phyloP scores from a whole-genome alignment of 805 yeast species.

The Candida tallmaniae region DNA sequence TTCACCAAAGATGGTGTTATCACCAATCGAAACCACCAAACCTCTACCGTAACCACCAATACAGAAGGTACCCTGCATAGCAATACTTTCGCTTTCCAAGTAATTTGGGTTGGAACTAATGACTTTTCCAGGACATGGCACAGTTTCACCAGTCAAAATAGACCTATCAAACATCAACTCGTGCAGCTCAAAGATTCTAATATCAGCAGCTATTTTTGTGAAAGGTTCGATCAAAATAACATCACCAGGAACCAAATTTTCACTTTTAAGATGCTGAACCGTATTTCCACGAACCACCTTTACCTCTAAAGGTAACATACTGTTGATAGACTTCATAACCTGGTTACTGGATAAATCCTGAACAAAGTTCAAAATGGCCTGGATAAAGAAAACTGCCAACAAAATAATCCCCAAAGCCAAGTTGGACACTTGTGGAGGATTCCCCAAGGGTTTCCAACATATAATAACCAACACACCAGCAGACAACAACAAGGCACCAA shows the following conservation, averaged over 20 bases:
- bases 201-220: constrained; percentile 44
- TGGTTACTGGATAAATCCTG: constrained; percentile 46
- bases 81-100: constrained; percentile 40
- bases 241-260: constrained; percentile 43
- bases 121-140: constrained; percentile 29
- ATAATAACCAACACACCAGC: constrained; percentile 41
- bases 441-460: constrained; percentile 45
- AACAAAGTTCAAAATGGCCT: constrained; percentile 41
- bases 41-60: constrained; percentile 42
- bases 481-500: constrained; percentile 38
- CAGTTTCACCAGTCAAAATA: constrained; percentile 47
- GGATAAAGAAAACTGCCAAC: constrained; percentile 35
- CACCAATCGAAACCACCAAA: constrained; percentile 42
- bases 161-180: constrained; percentile 44
- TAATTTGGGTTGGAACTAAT: constrained; percentile 30
- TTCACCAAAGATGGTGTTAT: constrained; percentile 42
- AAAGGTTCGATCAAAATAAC: constrained; percentile 34
- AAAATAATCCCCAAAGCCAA: constrained; percentile 40
- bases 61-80: constrained; percentile 44
- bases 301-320: constrained; percentile 38
- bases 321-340: constrained; percentile 45
- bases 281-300: constrained; percentile 34
- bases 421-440: constrained; percentile 43
- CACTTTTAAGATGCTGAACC: constrained; percentile 22
- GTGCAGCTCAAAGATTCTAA: constrained; percentile 35